Evolutionary conservation across 164 flowering plant genomes (phyloP).

Genomic region (Umbilicus rupestris): DNA sequence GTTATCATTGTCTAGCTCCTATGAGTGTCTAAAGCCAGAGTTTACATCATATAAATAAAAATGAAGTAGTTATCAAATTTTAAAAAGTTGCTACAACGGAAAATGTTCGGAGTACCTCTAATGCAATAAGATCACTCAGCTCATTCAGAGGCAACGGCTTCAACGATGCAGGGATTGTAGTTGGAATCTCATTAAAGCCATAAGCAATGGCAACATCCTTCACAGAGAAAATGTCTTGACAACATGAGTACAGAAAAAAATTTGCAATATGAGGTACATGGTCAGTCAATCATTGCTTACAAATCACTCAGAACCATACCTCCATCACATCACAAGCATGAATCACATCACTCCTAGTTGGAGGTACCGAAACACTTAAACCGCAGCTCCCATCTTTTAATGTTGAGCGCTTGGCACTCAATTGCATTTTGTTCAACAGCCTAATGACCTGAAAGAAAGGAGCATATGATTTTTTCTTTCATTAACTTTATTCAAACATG

Average conservation of each 20-base stretch:
- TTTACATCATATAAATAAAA: background rate
- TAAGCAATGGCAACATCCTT: constrained; percentile 86
- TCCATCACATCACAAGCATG: constrained; percentile 98
- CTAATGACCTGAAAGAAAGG: constrained; percentile 33
- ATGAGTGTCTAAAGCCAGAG: too few species aligned
- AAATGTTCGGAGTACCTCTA: constrained; percentile 45
- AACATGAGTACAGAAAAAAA: background rate
- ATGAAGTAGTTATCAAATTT: background rate
- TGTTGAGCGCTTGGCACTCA: constrained; percentile 40
- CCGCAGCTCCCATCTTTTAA: constrained; percentile 28
- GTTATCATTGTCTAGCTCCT: too few species aligned
- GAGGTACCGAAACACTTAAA: constrained; percentile 68
- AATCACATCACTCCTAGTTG: constrained; percentile 93
- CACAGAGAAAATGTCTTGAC: constrained; percentile 6
- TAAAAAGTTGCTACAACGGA: background rate
- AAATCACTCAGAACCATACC: constrained; percentile 31
- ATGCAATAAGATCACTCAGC: constrained; percentile 62
- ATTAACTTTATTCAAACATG: too few species aligned
- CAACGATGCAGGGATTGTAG: constrained; percentile 47
- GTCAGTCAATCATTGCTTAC: background rate
- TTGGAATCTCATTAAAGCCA: constrained; percentile 70
- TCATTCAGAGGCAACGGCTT: constrained; percentile 57
- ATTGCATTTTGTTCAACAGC: constrained; percentile 78
- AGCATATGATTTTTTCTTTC: background rate
- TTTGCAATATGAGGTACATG: constrained; percentile 1